These are phyloP conservation scores for Parathielavia appendiculata DNA, from an alignment of 495 filamentous ascomycete species.

Conservation along the genomic window DNA sequence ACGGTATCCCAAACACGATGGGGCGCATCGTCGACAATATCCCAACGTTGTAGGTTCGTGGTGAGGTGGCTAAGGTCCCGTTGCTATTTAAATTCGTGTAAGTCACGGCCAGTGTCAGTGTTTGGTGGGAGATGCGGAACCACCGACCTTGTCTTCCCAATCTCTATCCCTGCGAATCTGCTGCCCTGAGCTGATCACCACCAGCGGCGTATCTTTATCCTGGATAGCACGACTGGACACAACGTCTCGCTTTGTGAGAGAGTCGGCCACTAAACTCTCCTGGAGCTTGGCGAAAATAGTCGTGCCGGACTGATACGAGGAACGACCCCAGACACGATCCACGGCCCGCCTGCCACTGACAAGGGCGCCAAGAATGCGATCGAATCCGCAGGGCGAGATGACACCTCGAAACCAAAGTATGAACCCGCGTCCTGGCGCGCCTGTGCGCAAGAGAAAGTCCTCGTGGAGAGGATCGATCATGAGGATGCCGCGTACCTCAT, in stretches of 20 bases:
- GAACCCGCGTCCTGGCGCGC: constrained; percentile 66
- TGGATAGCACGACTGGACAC: constrained; percentile 71
- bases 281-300: constrained; percentile 86
- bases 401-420: constrained; percentile 77
- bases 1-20: constrained; percentile 75
- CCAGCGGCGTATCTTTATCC: constrained; percentile 62
- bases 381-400: constrained; percentile 79
- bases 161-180: constrained; percentile 50
- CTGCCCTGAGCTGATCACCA: constrained; percentile 74
- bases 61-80: constrained; percentile 76
- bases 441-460: constrained; percentile 65
- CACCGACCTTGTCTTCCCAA: constrained; percentile 60
- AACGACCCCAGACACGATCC: constrained; percentile 75
- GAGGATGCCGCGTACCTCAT: constrained; percentile 69
- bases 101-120: constrained; percentile 5
- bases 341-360: constrained; percentile 72
- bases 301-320: constrained; percentile 71
- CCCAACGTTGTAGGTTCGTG: constrained; percentile 72
- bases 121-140: not conserved
- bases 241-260: constrained; percentile 76
- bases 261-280: constrained; percentile 81
- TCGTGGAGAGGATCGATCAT: constrained; percentile 86
- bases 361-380: constrained; percentile 68
- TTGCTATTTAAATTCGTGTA: constrained; percentile 47
- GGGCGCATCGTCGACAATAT: constrained; percentile 78